These are phyloP conservation scores for Ensete glaucum DNA, from an alignment of 176 grass and related monocot species.

Conservation along the genomic window DNA sequence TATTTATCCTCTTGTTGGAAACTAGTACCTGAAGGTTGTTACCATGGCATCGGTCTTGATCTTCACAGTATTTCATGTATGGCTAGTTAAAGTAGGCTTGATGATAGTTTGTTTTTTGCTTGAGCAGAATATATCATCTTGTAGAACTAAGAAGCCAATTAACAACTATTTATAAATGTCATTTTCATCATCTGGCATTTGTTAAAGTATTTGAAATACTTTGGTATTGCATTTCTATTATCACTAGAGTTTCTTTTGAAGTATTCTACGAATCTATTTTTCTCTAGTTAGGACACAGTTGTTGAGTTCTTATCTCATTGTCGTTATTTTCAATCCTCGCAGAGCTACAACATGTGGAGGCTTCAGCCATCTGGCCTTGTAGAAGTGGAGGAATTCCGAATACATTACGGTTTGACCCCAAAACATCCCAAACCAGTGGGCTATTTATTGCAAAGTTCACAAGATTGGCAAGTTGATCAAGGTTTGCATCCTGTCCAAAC, in stretches of 20 bases:
- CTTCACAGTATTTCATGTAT: no score
- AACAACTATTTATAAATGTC: not conserved
- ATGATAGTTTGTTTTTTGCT: no score
- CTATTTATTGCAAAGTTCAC: constrained; percentile 10
- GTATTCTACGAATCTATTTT: not conserved
- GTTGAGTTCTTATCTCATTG: not conserved
- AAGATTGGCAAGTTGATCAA: not conserved
- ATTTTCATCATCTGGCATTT: not conserved
- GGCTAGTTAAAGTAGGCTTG: no score
- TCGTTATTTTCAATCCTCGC: constrained; percentile 9
- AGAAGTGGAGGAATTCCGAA: constrained; percentile 35
- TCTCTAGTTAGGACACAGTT: not conserved
- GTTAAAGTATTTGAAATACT: not conserved
- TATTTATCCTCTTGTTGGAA: no score
- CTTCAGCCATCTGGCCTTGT: constrained; percentile 54
- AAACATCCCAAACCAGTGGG: constrained; percentile 5
- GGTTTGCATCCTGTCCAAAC: not conserved
- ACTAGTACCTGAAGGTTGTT: no score
- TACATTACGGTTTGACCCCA: not conserved
- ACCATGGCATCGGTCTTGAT: no score
- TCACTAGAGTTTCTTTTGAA: not conserved
- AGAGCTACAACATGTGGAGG: constrained; percentile 57
- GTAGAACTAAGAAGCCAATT: no score
- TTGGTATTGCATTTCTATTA: not conserved
- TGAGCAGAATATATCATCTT: no score